Evolutionary conservation across 306 rosid species (phyloP).

Genomic region (Lupinus albus): DNA sequence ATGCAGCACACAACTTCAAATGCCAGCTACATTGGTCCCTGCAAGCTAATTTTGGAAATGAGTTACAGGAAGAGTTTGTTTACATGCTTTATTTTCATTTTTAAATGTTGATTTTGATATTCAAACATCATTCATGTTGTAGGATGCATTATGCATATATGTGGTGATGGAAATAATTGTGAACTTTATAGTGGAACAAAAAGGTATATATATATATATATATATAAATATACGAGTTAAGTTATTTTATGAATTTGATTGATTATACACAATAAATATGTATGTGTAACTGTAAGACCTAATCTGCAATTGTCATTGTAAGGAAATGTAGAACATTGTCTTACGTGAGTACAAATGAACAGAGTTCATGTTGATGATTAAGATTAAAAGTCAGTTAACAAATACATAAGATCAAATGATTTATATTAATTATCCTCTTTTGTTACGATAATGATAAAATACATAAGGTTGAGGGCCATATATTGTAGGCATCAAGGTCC

Average conservation of each 20-base stretch:
- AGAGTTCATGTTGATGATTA: too few species aligned
- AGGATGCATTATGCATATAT: background rate
- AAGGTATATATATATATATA: background rate
- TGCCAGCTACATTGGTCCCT: slow-evolving; percentile 35
- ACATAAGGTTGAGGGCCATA: too few species aligned
- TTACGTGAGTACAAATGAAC: too few species aligned
- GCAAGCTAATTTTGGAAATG: background rate
- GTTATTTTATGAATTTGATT: too few species aligned
- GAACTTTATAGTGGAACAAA: slow-evolving; percentile 37
- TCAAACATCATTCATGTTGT: slow-evolving; percentile 2
- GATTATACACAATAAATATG: too few species aligned
- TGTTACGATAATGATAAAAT: too few species aligned
- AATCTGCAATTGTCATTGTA: too few species aligned
- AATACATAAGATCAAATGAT: too few species aligned
- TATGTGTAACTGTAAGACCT: too few species aligned
- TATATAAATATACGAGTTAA: slow-evolving; percentile 21
- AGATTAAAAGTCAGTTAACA: too few species aligned
- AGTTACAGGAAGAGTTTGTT: slow-evolving; percentile 1
- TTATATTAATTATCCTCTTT: too few species aligned
- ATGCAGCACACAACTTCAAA: background rate
- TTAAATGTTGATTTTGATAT: slow-evolving; percentile 26
- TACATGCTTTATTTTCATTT: slow-evolving; percentile 1
- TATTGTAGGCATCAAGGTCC: slow-evolving; percentile 36
- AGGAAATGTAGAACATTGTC: too few species aligned
- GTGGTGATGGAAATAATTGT: slow-evolving; percentile 14